A percentile compares a stretch with the other conserved stretches of the same genome.
Evolutionary conservation across 371 early-diverging fungal genomes (phyloP).

Genomic region (Massospora cicadina): DNA sequence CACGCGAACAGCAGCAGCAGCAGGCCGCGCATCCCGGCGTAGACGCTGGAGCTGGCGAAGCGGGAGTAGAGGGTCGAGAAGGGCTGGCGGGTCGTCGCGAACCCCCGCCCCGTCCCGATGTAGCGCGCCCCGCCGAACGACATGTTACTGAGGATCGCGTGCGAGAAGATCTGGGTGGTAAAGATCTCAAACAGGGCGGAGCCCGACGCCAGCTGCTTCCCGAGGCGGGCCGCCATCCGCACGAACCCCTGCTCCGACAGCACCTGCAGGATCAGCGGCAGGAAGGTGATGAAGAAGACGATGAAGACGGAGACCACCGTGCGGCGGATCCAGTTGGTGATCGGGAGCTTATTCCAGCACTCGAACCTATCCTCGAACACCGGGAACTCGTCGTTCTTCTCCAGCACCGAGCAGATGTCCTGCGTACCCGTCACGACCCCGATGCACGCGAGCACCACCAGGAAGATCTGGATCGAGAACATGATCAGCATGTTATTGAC

Average conservation of each 20-base stretch:
- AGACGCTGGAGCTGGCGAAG: constrained; percentile 62
- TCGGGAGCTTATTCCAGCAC: constrained; percentile 40
- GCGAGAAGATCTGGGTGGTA: constrained; percentile 75
- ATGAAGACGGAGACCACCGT: constrained; percentile 59
- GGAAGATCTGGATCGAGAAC: constrained; percentile 68
- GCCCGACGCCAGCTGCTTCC: constrained; percentile 63
- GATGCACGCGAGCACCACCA: constrained; percentile 56
- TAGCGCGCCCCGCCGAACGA: constrained; percentile 74
- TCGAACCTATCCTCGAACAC: constrained; percentile 26
- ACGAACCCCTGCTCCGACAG: constrained; percentile 70
- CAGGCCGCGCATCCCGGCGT: constrained; percentile 51
- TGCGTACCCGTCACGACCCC: constrained; percentile 31
- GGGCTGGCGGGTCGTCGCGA: constrained; percentile 65
- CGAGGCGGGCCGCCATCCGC: constrained; percentile 52
- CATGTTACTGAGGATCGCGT: constrained; percentile 62
- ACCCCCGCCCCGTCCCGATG: constrained; percentile 76
- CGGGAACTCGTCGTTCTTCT: constrained; percentile 9
- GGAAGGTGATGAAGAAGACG: constrained; percentile 66
- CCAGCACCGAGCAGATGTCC: constrained; percentile 10
- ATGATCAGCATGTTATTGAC: constrained; percentile 82
- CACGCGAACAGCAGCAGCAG: constrained; percentile 58
- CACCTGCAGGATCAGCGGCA: constrained; percentile 73
- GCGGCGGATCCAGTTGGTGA: constrained; percentile 73
- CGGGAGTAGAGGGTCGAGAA: constrained; percentile 58
- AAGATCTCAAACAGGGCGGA: constrained; percentile 80